Evolutionary conservation across 805 yeast species (phyloP).

Genomic region (Candida taoyuanica): DNA sequence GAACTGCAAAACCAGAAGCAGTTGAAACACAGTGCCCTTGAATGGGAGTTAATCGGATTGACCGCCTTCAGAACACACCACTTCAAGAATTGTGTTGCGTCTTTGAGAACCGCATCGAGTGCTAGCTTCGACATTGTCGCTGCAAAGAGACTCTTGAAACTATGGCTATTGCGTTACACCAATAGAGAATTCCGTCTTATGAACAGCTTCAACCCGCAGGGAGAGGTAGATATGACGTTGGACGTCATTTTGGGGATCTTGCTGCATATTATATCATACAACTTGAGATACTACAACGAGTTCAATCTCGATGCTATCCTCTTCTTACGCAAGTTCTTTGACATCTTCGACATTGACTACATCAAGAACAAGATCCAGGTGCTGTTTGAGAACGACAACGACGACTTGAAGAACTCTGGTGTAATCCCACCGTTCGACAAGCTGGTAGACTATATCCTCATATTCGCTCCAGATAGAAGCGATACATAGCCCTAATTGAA

Average conservation of each 20-base stretch:
- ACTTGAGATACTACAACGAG: constrained; percentile 60
- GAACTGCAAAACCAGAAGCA: constrained; percentile 23
- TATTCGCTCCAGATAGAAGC: constrained; percentile 2
- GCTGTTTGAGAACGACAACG: constrained; percentile 26
- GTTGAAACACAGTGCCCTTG: constrained; percentile 54
- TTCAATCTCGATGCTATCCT: constrained; percentile 40
- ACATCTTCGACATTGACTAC: constrained; percentile 30
- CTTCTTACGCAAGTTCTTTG: constrained; percentile 40
- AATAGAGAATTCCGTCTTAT: constrained; percentile 15
- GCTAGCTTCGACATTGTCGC: constrained; percentile 63
- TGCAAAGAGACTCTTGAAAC: constrained; percentile 43
- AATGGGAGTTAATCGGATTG: constrained; percentile 71
- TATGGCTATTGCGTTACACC: constrained; percentile 27
- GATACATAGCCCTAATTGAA: no score
- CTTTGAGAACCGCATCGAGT: constrained; percentile 48
- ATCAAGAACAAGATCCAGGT: constrained; percentile 28
- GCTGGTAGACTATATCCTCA: constrained; percentile 9
- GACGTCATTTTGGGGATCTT: constrained; percentile 40
- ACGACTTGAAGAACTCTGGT: constrained; percentile 22
- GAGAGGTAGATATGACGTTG: constrained; percentile 22
- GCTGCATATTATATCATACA: constrained; percentile 54
- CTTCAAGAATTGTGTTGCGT: constrained; percentile 45
- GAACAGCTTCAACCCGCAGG: constrained; percentile 16
- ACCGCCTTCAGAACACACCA: constrained; percentile 45
- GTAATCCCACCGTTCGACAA: constrained; percentile 27